Percentiles rank a stretch among this genome's conserved stretches.
Evolutionary conservation across 192 early-diverging fungal genomes (phyloP).

Genomic region (Gamsiella multidivaricata): DNA sequence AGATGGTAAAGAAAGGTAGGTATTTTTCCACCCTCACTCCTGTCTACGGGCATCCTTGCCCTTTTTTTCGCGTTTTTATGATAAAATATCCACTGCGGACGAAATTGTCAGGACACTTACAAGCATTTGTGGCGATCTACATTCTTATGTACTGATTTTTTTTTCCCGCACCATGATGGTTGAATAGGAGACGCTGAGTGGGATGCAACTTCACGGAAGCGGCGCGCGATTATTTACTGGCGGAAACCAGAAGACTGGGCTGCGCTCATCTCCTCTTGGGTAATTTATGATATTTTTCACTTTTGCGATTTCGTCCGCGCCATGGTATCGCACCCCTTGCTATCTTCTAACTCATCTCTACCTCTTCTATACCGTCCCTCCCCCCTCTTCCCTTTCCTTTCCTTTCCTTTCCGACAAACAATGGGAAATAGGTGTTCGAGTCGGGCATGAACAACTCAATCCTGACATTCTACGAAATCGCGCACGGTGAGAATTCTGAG

Average conservation of each 20-base stretch:
- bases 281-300: too few species aligned
- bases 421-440: conserved; percentile 69
- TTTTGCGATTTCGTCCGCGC: too few species aligned
- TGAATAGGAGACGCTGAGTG: conserved; percentile 67
- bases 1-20: conserved; percentile 77
- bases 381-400: conserved; percentile 9
- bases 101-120: too few species aligned
- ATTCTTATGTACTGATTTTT: background rate
- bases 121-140: too few species aligned
- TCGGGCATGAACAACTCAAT: conserved; percentile 82
- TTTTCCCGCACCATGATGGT: too few species aligned
- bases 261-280: conserved; percentile 83
- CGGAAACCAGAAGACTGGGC: conserved; percentile 94
- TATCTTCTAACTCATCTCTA: too few species aligned
- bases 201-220: conserved; percentile 60
- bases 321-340: too few species aligned
- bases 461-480: conserved; percentile 89
- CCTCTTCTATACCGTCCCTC: background rate
- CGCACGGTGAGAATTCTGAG: conserved; percentile 83
- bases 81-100: too few species aligned
- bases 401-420: background rate
- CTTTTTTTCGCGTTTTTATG: too few species aligned
- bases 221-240: conserved; percentile 82
- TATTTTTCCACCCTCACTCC: too few species aligned
- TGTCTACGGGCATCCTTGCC: background rate